Evolutionary conservation across 23 red algal genomes (phyloP), one percentile per base, ranked within the genome.

Genomic region (Gracilaria vermiculophylla): DNA sequence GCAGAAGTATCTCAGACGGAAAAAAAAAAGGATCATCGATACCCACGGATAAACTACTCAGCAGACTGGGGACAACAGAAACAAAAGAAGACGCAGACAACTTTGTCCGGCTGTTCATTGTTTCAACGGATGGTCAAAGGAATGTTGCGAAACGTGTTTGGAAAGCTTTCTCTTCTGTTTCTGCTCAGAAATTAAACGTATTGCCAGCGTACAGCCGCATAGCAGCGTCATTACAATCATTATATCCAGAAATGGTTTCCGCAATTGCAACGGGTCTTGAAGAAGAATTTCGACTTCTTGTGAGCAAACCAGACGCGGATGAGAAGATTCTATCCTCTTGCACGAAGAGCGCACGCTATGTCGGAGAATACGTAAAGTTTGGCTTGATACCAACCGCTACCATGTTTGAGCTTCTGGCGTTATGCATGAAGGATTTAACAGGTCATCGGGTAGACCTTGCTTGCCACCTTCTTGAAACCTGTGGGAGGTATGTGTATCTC

Each of bases 331-430:
- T 94, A 7, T 66, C 71, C 23, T 41, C 56, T 16, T 92, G 89
- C 40, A 84, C 90, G 42, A 89, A 92, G 31, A 84, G 77, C 50
- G 71, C 89, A 31, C 76, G 78, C 19, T 97, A 88, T 47, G 77
- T 97, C 20, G 89, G 95, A 29, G 89, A 97, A 60, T 81, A 90
- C 80, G 73, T 86, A 27, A 97, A 97, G 35, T 97, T 97, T 87
- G 83, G 89, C 13, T 53, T 97, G n/a, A 73, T 97, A 23, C 34
- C 74, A 13, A 54, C 35, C 15, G 40, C 53, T 44, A 16, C 64
- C 42, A 70, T 93, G 55, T 91, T 97, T 71, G 77, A 89, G 39
- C 80, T 88, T 57, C 76, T 94, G 24, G 80, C 77, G 35, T 50
- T 94, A 12, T 97, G 95, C 74, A 78, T 97, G 90, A 90, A 78